Conservation (phyloP, 83 land plant genomes). For the Thuja plicata region DNA sequence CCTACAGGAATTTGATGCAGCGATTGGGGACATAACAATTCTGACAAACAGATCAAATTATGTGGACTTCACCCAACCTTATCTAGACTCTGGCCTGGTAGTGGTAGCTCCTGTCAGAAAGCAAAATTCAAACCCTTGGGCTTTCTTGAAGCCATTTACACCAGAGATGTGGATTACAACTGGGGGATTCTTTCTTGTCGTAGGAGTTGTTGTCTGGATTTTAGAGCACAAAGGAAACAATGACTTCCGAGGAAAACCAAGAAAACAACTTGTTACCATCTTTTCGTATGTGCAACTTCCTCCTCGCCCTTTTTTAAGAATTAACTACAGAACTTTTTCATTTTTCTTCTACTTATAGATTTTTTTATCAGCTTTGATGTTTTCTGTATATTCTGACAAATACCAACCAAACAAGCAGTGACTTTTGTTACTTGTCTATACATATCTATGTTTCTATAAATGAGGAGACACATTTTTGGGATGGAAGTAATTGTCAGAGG, state of each 20-base stretch:
- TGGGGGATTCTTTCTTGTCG: slow-evolving; percentile 52
- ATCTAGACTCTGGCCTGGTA: slow-evolving; percentile 73
- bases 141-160: slow-evolving; percentile 83
- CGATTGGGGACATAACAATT: slow-evolving; percentile 79
- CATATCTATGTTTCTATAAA: neutral
- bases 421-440: neutral
- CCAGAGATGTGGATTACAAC: slow-evolving; percentile 75
- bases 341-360: neutral
- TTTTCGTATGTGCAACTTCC: neutral
- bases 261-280: neutral
- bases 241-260: slow-evolving; percentile 60
- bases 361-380: neutral
- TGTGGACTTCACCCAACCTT: slow-evolving; percentile 94
- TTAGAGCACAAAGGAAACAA: slow-evolving; percentile 73
- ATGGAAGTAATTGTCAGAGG: neutral
- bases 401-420: neutral
- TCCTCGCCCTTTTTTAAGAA: neutral
- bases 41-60: slow-evolving; percentile 52
- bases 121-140: slow-evolving; percentile 55
- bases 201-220: slow-evolving; percentile 76
- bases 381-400: neutral
- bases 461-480: neutral
- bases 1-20: slow-evolving; percentile 69
- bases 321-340: neutral
- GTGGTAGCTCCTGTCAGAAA: slow-evolving; percentile 59